Base-by-base conservation (phyloP, 2,329 filamentous ascomycete species). In the Pestalotiopsis sp. region DNA sequence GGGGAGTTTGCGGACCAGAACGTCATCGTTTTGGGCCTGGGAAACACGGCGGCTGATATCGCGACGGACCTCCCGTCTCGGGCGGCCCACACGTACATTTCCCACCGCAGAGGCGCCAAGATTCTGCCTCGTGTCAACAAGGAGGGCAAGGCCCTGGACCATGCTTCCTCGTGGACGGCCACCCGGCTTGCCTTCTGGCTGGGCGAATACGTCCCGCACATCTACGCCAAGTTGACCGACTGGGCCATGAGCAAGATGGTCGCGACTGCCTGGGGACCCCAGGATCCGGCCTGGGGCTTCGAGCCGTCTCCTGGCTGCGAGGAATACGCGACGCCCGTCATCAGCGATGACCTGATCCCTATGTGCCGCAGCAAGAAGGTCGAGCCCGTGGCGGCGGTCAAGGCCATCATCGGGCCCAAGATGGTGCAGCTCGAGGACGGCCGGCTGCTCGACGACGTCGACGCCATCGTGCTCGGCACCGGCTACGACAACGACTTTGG, bases 391-490 rank as follows among this genome's bases (percentile, higher is more conserved):
- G 23, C 62, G 3, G n/a, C n/a, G 12, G 27, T 65, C n/a, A 65
- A 65, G 20, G 62, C 62, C 39, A 49, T 65, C 1, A 56, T 65
- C 12, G 45, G 62, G 2, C 39, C 62, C 11, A 45, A 52, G 38
- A 56, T 27, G 62, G 62, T 65, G 12, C 39, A 41, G 6, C 62
- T 65, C 4, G 62, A 65, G 13, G 49, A 65, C 38, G 62, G 45
- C 13, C 31, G 49, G n/a, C 38, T 52, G 11, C 38, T 65, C 3
- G 62, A 65, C 20, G 62, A 56, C 17, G 39, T 65, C 6, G 62
- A 65, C n/a, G 62, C 62, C 62, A 65, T 65, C 38, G n/a, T 65
- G 12, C 62, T 65, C 17, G 38, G 62, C 20, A 65, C 62, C n/a
- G 62, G 62, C 4, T 65, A 65, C 38, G 23, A 65, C 38, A 65